Evolutionary conservation across 2,329 filamentous ascomycete genomes (phyloP).

Genomic region (Trichoderma sp.): DNA sequence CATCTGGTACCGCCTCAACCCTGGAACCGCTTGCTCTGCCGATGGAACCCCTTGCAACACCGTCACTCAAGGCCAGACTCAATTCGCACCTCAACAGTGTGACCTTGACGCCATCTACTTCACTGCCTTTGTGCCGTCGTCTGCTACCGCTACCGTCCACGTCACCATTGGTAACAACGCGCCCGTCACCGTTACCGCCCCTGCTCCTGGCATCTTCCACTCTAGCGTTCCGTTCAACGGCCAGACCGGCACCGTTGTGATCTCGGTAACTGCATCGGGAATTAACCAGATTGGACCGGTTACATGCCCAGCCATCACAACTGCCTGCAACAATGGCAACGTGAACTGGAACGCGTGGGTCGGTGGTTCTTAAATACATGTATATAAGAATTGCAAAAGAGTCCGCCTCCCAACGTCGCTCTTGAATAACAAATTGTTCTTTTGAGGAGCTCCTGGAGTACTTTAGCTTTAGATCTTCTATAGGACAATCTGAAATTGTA

Average conservation of each 20-base stretch:
- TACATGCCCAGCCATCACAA: conserved; percentile 13
- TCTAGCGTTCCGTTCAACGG: conserved; percentile 31
- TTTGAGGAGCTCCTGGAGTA: too few relatives aligned
- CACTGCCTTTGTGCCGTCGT: conserved; percentile 31
- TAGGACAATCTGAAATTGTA: too few relatives aligned
- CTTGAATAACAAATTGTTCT: neutral
- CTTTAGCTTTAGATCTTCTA: too few relatives aligned
- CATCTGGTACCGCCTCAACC: conserved; percentile 33
- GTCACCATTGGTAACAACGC: conserved; percentile 32
- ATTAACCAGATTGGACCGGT: neutral
- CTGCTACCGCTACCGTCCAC: conserved; percentile 27
- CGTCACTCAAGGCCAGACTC: conserved; percentile 30
- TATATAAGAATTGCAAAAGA: neutral
- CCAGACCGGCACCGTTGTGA: conserved; percentile 29
- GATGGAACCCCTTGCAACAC: conserved; percentile 35
- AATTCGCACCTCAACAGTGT: conserved; percentile 26
- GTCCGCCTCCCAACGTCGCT: neutral
- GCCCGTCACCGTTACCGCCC: neutral
- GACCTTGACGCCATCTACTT: conserved; percentile 27
- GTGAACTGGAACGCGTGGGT: conserved; percentile 27
- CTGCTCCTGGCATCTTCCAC: conserved; percentile 35
- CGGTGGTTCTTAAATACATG: neutral
- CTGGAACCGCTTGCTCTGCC: conserved; percentile 25
- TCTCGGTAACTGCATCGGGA: conserved; percentile 23
- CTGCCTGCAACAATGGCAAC: conserved; percentile 15